Base-by-base conservation (phyloP, 192 early-diverging fungal genomes). In the Backusella circina region DNA sequence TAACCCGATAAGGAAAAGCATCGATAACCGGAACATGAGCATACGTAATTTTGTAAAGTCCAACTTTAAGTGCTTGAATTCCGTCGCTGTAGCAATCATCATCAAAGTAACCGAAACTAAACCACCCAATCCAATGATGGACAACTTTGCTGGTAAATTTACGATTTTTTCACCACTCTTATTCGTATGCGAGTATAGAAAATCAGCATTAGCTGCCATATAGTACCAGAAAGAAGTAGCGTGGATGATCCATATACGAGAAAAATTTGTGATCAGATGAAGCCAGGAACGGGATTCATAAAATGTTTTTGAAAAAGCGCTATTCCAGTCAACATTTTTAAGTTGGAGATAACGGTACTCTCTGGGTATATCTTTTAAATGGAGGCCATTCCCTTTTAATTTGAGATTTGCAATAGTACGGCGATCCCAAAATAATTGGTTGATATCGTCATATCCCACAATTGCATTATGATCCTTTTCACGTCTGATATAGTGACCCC, bases 231-330 rank as follows among this genome's bases (percentile, higher is more conserved):
- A 91, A 35, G 89, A 85, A 10, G 84, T 79, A 47, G 90, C 64
- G 79, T 92, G 91, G 74, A 92, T 85, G 67, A 92, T 85, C 91
- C 91, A 92, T 41, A 91, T 84, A n/a, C 91, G 88, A 33, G 85
- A 86, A 65, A 92, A 91, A 80, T 91, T 92, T 81, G 86, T 86
- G 77, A 92, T 76, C 15, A 90, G 80, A 74, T 92, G 91, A 78
- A 88, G 80, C 84, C 87, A 87, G 13, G 90, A 90, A 64, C 91
- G 86, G 23, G 84, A 84, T 80, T 92, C 91, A 72, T 87, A 86
- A 85, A 88, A 92, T 15, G 90, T 91, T 79, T 92, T 92, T 75
- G 68, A 32, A 73, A 92, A 90, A 23, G 86, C 85, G 74, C 80
- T 84, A 41, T 75, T 79, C 89, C 90, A 92, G 75, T 81, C 85